Evolutionary conservation across 768 basidiomycete species (phyloP), one percentile per base, ranked within the genome.

Genomic region (Coprinopsis sp.): DNA sequence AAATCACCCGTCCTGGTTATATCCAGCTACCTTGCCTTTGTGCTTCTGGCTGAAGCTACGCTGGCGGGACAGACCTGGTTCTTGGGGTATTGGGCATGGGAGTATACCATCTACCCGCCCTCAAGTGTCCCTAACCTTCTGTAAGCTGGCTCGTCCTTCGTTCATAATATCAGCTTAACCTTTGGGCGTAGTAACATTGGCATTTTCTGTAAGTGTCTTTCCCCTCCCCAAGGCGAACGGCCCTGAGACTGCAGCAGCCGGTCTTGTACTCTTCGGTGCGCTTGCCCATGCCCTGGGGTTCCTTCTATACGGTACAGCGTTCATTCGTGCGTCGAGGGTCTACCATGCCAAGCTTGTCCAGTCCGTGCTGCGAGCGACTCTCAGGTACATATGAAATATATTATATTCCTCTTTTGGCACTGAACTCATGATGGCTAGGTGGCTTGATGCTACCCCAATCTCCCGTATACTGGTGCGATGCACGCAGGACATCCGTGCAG

Each of bases 401-500:
- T 41, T 56, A 3, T 3, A 19, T 31, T 23, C 19, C 12, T 29
- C 19, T 8, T 25, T 12, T 21, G 28, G 44, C n/a, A 19, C 19
- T 33, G 21, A 14, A 39, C 6, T n/a, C n/a, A n/a, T 3, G 19
- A 39, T 12, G 16, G 18, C 13, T 18, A 74, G 81, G 62, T 81
- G 64, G 64, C 65, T 73, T 16, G 67, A 68, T 51, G 61, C 59
- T 5, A 73, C 72, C 2, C 69, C 70, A 6, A 63, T 62, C 0
- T 66, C 68, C 18, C 75, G 82, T 6, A 74, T 86, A 29, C 77
- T 83, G 38, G 66, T 79, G n/a, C 71, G 83, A 46, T 79, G 76
- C 56, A 84, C 82, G 1, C 77, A 81, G 38, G 83, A 84, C 57
- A 79, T 83, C 18, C 64, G 78, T 47, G 59, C 66, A 36, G 60